Percentiles rank a stretch among this genome's conserved stretches.
Evolutionary conservation across 306 rosid genomes (phyloP).

Genomic region (Elaeagnus macrophylla): DNA sequence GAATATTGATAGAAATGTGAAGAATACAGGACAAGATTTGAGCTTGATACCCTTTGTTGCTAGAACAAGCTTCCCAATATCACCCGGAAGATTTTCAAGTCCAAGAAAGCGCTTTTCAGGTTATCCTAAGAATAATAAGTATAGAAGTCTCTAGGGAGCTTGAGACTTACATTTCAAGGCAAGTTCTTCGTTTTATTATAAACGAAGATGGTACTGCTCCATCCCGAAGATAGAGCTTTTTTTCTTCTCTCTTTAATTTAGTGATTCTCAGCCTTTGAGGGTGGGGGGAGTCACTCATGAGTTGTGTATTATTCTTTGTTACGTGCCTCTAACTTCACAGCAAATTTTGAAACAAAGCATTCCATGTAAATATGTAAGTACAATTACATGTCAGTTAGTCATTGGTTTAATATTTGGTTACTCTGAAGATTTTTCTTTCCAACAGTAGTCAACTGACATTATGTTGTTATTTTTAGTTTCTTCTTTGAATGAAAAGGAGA

Average conservation of each 20-base stretch:
- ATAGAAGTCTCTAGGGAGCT: constrained; percentile 84
- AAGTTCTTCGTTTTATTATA: constrained; percentile 70
- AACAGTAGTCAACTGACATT: no score
- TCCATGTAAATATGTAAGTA: no score
- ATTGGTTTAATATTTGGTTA: no score
- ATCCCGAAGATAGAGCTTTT: no score
- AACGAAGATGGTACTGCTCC: constrained; percentile 62
- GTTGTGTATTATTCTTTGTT: constrained; percentile 14
- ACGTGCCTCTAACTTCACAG: no score
- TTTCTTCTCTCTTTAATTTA: no score
- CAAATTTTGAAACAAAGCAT: no score
- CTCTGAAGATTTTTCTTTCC: no score
- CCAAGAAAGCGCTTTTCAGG: constrained; percentile 82
- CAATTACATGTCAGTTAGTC: no score
- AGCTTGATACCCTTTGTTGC: constrained; percentile 31
- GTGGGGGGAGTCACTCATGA: constrained; percentile 33
- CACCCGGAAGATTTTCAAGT: constrained; percentile 66
- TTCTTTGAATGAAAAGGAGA: no score
- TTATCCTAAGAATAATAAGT: constrained; percentile 51
- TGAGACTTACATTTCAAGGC: constrained; percentile 88
- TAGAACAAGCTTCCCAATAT: constrained; percentile 36
- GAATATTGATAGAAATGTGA: constrained; percentile 25
- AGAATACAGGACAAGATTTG: constrained; percentile 26
- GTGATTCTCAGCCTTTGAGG: constrained; percentile 61
- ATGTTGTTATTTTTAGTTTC: no score